Percentiles rank a stretch among this genome's conserved stretches.
phyloP scores from a whole-genome alignment of 192 early-diverging fungal species.

The Backusella liffmaniae region DNA sequence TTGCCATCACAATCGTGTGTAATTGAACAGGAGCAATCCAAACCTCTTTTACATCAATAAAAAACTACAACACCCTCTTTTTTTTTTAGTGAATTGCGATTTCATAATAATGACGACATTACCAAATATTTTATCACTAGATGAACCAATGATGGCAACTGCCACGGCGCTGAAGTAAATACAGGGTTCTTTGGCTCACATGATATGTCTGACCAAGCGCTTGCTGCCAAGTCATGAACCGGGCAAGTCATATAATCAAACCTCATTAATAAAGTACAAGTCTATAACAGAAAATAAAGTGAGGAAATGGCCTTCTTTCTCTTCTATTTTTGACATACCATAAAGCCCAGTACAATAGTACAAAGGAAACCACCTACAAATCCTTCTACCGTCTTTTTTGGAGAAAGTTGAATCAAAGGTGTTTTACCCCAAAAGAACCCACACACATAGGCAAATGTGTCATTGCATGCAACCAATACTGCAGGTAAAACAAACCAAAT shows the following conservation, averaged over 20 bases:
- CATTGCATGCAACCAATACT: constrained; percentile 88
- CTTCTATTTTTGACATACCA: constrained; percentile 38
- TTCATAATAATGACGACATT: background rate
- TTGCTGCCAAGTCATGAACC: constrained; percentile 50
- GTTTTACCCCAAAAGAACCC: constrained; percentile 95
- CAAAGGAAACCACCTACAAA: constrained; percentile 86
- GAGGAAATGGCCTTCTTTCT: background rate
- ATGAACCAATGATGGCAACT: constrained; percentile 10
- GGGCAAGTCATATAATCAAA: constrained; percentile 60
- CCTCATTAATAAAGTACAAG: constrained; percentile 44
- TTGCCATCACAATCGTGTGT: constrained; percentile 83
- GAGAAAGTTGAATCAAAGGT: constrained; percentile 86
- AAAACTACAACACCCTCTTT: background rate
- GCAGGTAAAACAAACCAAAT: constrained; percentile 95
- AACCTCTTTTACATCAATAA: constrained; percentile 50
- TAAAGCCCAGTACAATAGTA: constrained; percentile 84
- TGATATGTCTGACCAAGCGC: constrained; percentile 45
- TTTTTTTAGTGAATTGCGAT: background rate
- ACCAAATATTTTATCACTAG: constrained; percentile 20
- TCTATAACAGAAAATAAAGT: constrained; percentile 23
- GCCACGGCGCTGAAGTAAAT: constrained; percentile 43
- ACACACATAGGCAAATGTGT: constrained; percentile 92
- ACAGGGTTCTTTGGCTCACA: constrained; percentile 58
- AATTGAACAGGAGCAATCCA: constrained; percentile 80
- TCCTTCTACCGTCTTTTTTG: constrained; percentile 98